These are phyloP conservation scores for Dactylella cylindrospora DNA, from an alignment of 2,329 filamentous ascomycete genomes.

Conservation along the genomic window DNA sequence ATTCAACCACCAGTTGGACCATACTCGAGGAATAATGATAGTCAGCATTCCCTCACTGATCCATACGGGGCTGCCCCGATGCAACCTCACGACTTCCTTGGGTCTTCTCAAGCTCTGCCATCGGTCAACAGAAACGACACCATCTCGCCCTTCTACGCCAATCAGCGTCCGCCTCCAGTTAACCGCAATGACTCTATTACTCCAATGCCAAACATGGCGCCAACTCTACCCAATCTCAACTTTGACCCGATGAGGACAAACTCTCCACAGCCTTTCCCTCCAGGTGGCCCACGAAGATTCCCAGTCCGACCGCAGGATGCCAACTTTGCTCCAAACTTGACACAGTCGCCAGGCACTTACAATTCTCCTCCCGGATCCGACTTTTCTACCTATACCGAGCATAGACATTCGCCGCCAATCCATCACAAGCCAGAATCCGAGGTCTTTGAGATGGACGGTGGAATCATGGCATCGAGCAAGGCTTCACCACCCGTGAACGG, in stretches of 20 bases:
- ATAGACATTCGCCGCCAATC: constrained; percentile 36
- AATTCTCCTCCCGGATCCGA: constrained; percentile 17
- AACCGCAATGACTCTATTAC: constrained; percentile 38
- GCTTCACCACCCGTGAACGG: too few species aligned
- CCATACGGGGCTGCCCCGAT: constrained; percentile 32
- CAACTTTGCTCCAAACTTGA: constrained; percentile 2
- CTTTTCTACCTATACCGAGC: constrained; percentile 32
- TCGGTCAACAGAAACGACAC: constrained; percentile 31
- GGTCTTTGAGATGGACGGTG: constrained; percentile 42
- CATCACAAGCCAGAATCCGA: constrained; percentile 39
- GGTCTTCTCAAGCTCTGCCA: constrained; percentile 20
- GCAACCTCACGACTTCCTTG: constrained; percentile 38
- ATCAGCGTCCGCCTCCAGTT: constrained; percentile 21
- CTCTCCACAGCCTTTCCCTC: constrained; percentile 18
- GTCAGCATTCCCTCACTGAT: constrained; percentile 34
- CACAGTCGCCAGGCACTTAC: constrained; percentile 14
- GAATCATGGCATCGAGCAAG: constrained; percentile 6
- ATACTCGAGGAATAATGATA: constrained; percentile 22
- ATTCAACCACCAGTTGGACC: constrained; percentile 31
- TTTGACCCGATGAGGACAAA: constrained; percentile 21
- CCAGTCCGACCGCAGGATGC: constrained; percentile 37
- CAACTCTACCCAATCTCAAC: constrained; percentile 5
- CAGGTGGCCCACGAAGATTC: constrained; percentile 9
- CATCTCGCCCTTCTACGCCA: constrained; percentile 31
- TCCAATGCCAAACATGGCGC: constrained; percentile 10